Evolutionary conservation across 2,329 filamentous ascomycete species (phyloP).

Genomic region (Arthrobotrys pseudoclavata): DNA sequence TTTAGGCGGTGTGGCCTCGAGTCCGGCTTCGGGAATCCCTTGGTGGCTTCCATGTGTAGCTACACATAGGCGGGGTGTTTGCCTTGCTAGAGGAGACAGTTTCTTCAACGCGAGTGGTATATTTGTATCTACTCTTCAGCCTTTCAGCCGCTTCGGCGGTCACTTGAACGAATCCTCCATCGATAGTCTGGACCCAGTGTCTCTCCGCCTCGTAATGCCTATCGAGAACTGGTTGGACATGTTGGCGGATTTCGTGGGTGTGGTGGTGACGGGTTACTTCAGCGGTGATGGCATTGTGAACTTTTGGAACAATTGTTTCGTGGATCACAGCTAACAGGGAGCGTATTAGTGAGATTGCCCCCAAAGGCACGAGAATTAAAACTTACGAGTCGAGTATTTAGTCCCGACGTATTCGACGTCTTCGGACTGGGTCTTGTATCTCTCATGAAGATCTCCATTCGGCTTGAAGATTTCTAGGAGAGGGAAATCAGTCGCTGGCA

Average conservation of each 20-base stretch:
- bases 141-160: constrained; percentile 50
- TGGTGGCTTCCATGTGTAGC: constrained; percentile 57
- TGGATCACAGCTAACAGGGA: constrained; percentile 47
- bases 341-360: background rate
- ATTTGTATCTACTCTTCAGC: constrained; percentile 50
- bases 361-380: background rate
- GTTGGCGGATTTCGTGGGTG: constrained; percentile 54
- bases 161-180: constrained; percentile 54
- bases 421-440: constrained; percentile 32
- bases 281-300: constrained; percentile 48
- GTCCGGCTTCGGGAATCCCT: constrained; percentile 30
- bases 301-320: constrained; percentile 39
- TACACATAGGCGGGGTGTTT: constrained; percentile 29
- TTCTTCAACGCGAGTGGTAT: constrained; percentile 55
- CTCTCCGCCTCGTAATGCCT: constrained; percentile 44
- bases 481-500: constrained; percentile 41
- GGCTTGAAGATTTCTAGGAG: constrained; percentile 49
- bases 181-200: constrained; percentile 53
- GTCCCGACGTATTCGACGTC: constrained; percentile 30
- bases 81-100: constrained; percentile 21
- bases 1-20: constrained; percentile 54
- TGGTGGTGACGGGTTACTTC: constrained; percentile 55
- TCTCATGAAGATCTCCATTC: constrained; percentile 53
- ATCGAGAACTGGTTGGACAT: constrained; percentile 46
- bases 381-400: constrained; percentile 34